phyloP scores from a whole-genome alignment of 495 filamentous ascomycete species.

The Podospora pseudoanserina region DNA sequence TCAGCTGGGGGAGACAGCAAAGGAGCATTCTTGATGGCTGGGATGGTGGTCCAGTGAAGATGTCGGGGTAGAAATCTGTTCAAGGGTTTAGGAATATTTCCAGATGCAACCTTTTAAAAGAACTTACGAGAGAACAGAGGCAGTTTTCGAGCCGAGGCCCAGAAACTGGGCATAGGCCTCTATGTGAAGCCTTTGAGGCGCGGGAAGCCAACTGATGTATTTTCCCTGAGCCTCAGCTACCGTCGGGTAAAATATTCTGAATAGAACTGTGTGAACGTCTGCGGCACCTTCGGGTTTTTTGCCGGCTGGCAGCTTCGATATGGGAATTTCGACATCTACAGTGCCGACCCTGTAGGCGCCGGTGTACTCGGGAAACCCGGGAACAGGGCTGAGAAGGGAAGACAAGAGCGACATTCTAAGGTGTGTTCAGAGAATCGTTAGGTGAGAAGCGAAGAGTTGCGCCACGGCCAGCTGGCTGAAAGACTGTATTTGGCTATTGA shows the following conservation, averaged over 20 bases:
- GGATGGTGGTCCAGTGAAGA: conserved; percentile 61
- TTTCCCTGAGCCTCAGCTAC: conserved; percentile 39
- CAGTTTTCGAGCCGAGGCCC: conserved; percentile 51
- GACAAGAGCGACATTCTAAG: conserved; percentile 18
- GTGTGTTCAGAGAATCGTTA: neutral
- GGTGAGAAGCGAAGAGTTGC: neutral
- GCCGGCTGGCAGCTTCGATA: conserved; percentile 53
- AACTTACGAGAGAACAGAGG: conserved; percentile 50
- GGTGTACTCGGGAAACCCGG: conserved; percentile 63
- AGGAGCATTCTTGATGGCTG: conserved; percentile 43
- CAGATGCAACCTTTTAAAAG: neutral
- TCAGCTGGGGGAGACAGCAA: conserved; percentile 30
- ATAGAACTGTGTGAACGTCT: conserved; percentile 61
- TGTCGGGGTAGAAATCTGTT: conserved; percentile 54
- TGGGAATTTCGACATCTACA: conserved; percentile 69
- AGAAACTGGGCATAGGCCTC: conserved; percentile 66
- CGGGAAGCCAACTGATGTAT: conserved; percentile 64
- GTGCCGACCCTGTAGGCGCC: conserved; percentile 73
- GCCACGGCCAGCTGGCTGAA: neutral
- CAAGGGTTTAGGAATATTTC: neutral
- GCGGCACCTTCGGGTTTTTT: conserved; percentile 47
- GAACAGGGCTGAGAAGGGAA: conserved; percentile 41
- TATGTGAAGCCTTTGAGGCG: conserved; percentile 65
- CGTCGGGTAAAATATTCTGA: conserved; percentile 73
- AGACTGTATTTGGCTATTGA: neutral